These are phyloP conservation scores for Plasmodium gonderi DNA, from an alignment of 169 alveolate species.

Conservation along the genomic window DNA sequence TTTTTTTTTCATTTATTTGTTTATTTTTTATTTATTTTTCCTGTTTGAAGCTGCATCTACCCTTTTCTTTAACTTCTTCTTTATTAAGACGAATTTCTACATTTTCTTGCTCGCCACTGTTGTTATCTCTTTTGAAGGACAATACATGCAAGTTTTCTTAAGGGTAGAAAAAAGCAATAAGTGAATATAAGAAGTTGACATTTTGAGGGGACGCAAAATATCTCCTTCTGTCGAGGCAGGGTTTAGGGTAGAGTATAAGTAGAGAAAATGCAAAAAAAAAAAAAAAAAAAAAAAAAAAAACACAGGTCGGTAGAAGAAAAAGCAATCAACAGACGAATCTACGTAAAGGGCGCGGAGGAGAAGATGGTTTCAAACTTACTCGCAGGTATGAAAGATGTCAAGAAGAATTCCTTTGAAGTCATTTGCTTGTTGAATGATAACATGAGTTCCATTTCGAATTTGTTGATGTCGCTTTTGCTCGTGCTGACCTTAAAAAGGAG, in stretches of 20 bases:
- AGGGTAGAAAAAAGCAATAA: neutral
- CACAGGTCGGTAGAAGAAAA: neutral
- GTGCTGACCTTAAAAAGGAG: constrained; percentile 19
- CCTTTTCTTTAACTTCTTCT: constrained; percentile 1
- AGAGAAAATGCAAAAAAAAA: too few relatives aligned
- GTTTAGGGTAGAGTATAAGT: too few relatives aligned
- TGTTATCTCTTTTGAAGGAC: constrained; percentile 31
- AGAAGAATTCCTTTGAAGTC: constrained; percentile 37
- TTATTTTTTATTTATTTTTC: neutral
- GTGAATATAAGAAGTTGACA: neutral
- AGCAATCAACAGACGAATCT: neutral
- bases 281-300: neutral
- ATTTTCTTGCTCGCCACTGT: neutral
- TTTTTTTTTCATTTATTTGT: neutral
- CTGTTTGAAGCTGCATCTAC: too few relatives aligned
- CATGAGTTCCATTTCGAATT: constrained; percentile 21
- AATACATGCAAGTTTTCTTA: constrained; percentile 33
- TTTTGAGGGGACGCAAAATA: too few relatives aligned
- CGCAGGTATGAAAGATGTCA: constrained; percentile 38
- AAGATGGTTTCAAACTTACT: neutral
- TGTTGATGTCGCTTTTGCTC: constrained; percentile 3
- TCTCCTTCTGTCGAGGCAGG: too few relatives aligned
- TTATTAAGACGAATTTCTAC: constrained; percentile 31
- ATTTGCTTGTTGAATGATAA: constrained; percentile 5
- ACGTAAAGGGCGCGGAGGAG: neutral